A percentile compares a stretch with the other conserved stretches of the same genome.
phyloP scores from a whole-genome alignment of 2,329 filamentous ascomycete species.

The Penicillium griseofulvum region DNA sequence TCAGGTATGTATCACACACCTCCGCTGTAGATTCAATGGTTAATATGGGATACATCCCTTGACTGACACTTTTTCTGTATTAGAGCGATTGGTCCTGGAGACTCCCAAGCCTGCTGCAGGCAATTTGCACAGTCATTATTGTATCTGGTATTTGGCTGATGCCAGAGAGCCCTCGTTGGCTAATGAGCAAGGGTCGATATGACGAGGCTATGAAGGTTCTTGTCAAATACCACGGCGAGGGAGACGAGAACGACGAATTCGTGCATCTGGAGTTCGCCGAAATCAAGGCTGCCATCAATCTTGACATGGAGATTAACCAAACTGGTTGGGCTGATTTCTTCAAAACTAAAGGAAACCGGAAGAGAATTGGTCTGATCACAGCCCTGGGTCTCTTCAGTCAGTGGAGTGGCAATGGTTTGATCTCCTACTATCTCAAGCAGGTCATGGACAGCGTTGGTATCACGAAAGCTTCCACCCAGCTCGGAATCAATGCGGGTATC shows the following conservation, averaged over 20 bases:
- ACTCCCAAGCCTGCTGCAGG: conserved; percentile 22
- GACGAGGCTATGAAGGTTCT: conserved; percentile 12
- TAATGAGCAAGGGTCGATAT: conserved; percentile 11
- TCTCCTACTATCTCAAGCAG: conserved; percentile 39
- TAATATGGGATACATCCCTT: background rate
- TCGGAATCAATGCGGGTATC: conserved; percentile 42
- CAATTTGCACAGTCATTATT: conserved; percentile 17
- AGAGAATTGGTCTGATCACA: conserved; percentile 52
- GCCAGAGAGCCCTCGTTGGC: conserved; percentile 19
- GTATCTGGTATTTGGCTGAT: conserved; percentile 12
- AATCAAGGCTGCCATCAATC: conserved; percentile 31
- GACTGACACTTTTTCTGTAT: background rate
- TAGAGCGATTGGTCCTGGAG: conserved; percentile 24
- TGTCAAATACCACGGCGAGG: conserved; percentile 19
- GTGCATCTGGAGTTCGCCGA: conserved; percentile 20
- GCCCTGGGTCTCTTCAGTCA: conserved; percentile 56
- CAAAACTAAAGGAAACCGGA: conserved; percentile 51
- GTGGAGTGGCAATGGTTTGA: conserved; percentile 52
- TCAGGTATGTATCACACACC: conserved; percentile 6
- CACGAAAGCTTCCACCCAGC: conserved; percentile 36
- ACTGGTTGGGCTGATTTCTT: conserved; percentile 43
- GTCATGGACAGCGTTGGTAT: conserved; percentile 40
- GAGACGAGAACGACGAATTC: conserved; percentile 11
- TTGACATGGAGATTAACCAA: conserved; percentile 47
- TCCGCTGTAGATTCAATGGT: background rate